Evolutionary conservation across 306 rosid genomes (phyloP).

Genomic region (Carpinus fangiana): DNA sequence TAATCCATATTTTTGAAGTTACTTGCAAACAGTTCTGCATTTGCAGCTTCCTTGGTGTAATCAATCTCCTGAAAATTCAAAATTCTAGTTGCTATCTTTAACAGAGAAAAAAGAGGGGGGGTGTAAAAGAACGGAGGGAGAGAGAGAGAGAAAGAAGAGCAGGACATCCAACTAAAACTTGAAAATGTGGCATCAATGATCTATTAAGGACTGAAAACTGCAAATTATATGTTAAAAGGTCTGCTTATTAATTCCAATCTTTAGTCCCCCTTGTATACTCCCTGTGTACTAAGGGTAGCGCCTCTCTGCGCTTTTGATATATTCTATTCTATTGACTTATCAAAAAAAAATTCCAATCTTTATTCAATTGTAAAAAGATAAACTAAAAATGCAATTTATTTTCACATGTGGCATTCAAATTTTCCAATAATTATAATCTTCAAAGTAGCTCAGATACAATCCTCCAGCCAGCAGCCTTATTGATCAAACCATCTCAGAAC

Average conservation of each 20-base stretch:
- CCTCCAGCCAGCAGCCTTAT: not conserved
- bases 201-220: not conserved
- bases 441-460: not conserved
- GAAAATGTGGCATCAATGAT: slow-evolving; percentile 2
- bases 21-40: slow-evolving; percentile 83
- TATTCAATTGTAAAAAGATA: too few relatives aligned
- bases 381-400: not conserved
- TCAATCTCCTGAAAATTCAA: slow-evolving; percentile 85
- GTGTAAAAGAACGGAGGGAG: not conserved
- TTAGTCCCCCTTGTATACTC: too few relatives aligned
- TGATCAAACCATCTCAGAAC: not conserved
- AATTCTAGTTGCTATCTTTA: not conserved
- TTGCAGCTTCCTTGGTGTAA: slow-evolving; percentile 96
- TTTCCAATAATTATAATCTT: not conserved
- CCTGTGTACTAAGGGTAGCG: too few relatives aligned
- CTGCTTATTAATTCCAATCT: not conserved
- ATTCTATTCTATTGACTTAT: too few relatives aligned
- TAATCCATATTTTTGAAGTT: slow-evolving; percentile 86
- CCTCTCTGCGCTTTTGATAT: too few relatives aligned
- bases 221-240: not conserved
- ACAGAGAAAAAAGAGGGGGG: slow-evolving; percentile 10
- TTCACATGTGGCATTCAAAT: not conserved
- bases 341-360: too few relatives aligned
- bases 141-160: not conserved
- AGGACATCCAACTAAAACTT: not conserved